These are phyloP conservation scores for Fraxinus cuspidata DNA, from an alignment of 257 asterid genomes.

Conservation along the genomic window DNA sequence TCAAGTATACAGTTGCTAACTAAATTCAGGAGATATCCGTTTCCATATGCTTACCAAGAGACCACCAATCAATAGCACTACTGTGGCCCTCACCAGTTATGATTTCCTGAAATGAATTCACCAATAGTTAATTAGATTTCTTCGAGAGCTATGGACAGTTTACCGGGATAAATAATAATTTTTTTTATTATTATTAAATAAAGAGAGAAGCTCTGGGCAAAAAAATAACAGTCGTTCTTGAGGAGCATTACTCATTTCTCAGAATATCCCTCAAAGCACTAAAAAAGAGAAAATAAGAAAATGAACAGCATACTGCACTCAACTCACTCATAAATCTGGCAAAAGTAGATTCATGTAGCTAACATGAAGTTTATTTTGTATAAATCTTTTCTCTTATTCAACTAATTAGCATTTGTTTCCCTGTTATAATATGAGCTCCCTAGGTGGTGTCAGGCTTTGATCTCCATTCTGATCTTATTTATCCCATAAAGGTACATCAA, in stretches of 20 bases:
- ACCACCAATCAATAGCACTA: slow-evolving; percentile 99
- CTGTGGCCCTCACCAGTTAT: slow-evolving; percentile 91
- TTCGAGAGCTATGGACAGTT: not conserved
- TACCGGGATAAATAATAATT: not conserved
- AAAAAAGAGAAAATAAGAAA: not conserved
- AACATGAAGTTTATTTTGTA: not conserved
- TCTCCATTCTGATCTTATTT: not conserved
- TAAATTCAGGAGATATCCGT: not conserved
- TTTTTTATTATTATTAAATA: not conserved
- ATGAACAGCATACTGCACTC: not conserved
- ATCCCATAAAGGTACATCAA: not conserved
- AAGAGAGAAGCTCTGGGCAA: not conserved
- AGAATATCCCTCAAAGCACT: not conserved
- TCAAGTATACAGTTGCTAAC: not conserved
- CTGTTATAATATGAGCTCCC: not conserved
- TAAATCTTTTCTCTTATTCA: not conserved
- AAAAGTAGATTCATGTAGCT: not conserved
- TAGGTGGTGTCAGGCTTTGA: not conserved
- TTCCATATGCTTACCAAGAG: slow-evolving; percentile 66
- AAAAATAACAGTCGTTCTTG: not conserved
- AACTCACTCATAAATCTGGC: not conserved
- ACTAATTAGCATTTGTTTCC: not conserved
- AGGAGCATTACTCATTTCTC: not conserved
- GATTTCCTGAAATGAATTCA: slow-evolving; percentile 72
- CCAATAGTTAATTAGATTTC: slow-evolving; percentile 14